Base-by-base conservation (phyloP, 345 rosid genomes). In the Litchi chinensis region DNA sequence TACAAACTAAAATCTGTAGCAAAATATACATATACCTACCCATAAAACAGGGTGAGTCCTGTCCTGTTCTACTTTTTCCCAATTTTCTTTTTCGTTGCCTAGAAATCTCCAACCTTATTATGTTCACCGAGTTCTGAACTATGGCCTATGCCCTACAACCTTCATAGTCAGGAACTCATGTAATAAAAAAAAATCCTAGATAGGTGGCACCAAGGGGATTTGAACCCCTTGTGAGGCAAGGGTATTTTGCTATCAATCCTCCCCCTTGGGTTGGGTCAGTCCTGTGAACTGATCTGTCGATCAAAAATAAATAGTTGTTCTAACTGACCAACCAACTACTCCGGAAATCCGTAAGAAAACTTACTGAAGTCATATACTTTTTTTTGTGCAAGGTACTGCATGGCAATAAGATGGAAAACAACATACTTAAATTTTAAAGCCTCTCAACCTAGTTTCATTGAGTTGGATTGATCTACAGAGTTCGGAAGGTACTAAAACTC, bases 371-470 rank as follows among this genome's bases (percentile, higher is more conserved):
- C 11, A 26, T 52, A 40, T 24, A 28, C 11, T 15, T n/a, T 52
- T 37, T 32, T 63, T 21, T 41, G 22, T 5, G 28, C 12, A 39
- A 21, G 32, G 50, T 4, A 73, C 52, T 32, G 37, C 37, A 32
- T 32, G 37, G 37, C 37, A 32, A 32, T 32, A 32, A 32, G 37
- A 32, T 32, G 37, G 37, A 32, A 32, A 32, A 32, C 37, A 32
- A 32, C 41, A 46, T 68, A 28, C 40, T 22, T 4, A 8, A 3
- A 60, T 26, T 18, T 19, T 28, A 64, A 8, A 65, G 71, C 15
- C 79, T 43, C 52, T 28, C 37, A 16, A 40, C 43, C 64, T 67
- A 66, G 64, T n/a, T 67, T 66, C 52, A 67, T 11, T 8, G 54
- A 76, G 65, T 46, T 43, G 67, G 6, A 52, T 54, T 76, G n/a